These are phyloP conservation scores for Hygrophila difformis DNA, from an alignment of 257 asterid species.

Conservation along the genomic window DNA sequence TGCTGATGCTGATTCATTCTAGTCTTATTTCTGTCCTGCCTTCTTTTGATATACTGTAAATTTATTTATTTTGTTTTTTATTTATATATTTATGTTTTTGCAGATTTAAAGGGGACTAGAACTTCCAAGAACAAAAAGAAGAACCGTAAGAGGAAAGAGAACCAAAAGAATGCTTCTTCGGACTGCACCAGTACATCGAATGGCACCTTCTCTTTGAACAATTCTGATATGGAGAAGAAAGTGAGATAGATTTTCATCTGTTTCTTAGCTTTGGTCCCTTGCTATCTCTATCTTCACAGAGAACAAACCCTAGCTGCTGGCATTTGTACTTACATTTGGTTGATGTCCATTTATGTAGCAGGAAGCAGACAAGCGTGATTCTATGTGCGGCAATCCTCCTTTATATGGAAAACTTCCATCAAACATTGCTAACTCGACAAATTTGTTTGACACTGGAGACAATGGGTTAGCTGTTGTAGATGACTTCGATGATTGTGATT, in stretches of 20 bases:
- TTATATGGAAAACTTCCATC: constrained; percentile 27
- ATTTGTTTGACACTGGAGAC: constrained; percentile 40
- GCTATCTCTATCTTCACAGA: background rate
- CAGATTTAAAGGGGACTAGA: constrained; percentile 55
- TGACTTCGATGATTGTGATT: constrained; percentile 65
- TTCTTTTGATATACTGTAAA: too few relatives aligned
- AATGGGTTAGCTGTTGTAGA: constrained; percentile 49
- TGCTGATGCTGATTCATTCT: too few relatives aligned
- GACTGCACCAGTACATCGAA: constrained; percentile 37
- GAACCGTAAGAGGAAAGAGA: constrained; percentile 80
- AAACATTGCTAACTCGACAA: constrained; percentile 31
- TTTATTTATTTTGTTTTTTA: too few relatives aligned
- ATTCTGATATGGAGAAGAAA: constrained; percentile 40
- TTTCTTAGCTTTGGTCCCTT: background rate
- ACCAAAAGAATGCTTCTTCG: constrained; percentile 42
- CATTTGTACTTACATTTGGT: constrained; percentile 8
- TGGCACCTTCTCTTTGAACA: constrained; percentile 33
- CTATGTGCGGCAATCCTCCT: constrained; percentile 25
- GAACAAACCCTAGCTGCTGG: constrained; percentile 8
- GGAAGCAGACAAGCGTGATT: constrained; percentile 36
- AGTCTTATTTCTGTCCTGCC: too few relatives aligned
- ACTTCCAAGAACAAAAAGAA: constrained; percentile 74
- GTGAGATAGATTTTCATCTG: constrained; percentile 24
- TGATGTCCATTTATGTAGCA: constrained; percentile 28
- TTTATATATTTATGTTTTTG: constrained; percentile 17